phyloP scores from a whole-genome alignment of 75 land plant genomes.

The Pseudotsuga menziesii region DNA sequence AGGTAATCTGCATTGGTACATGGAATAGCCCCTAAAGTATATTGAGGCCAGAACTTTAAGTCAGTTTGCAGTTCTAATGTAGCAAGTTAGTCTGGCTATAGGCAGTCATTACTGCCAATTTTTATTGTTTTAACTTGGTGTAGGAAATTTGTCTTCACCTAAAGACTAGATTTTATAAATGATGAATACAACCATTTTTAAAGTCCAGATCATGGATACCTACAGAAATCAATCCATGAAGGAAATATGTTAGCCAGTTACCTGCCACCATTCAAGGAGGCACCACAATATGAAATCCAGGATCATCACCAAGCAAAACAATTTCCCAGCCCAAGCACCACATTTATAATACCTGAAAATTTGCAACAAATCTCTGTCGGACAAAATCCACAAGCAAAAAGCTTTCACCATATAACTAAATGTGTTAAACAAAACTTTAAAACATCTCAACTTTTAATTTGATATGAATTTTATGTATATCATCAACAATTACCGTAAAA shows the following conservation, averaged over 20 bases:
- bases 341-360: constrained; percentile 78
- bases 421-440: background rate
- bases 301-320: constrained; percentile 88
- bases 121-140: too few relatives aligned
- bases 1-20: too few relatives aligned
- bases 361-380: background rate
- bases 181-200: background rate
- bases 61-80: too few relatives aligned
- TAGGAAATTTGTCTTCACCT: too few relatives aligned
- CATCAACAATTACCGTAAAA: constrained; percentile 55
- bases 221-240: background rate
- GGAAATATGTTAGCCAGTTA: constrained; percentile 7
- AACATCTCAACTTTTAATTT: background rate
- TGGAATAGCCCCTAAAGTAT: too few relatives aligned
- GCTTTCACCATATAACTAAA: background rate
- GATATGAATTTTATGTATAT: background rate
- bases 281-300: constrained; percentile 80
- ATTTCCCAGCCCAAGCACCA: constrained; percentile 98
- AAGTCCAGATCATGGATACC: background rate
- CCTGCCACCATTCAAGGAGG: constrained; percentile 77
- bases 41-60: too few relatives aligned
- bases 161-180: background rate
- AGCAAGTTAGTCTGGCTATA: too few relatives aligned
- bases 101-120: too few relatives aligned
- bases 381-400: background rate